These are phyloP conservation scores for Raffaelea ambrosiae DNA, from an alignment of 2,329 filamentous ascomycete species.

Conservation along the genomic window DNA sequence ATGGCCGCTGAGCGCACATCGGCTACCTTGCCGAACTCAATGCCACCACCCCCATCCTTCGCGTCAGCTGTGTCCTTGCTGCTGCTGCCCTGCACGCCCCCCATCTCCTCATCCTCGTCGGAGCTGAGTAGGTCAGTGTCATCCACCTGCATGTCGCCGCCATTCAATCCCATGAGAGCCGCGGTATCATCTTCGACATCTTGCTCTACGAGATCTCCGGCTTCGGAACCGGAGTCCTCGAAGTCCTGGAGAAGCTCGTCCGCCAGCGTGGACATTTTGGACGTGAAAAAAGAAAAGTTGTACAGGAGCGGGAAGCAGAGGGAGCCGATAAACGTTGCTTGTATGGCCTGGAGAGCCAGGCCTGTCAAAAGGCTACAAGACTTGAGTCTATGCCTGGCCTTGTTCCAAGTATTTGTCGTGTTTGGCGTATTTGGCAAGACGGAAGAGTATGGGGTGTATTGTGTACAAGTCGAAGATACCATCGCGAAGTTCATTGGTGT, in stretches of 20 bases:
- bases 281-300: neutral
- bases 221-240: slow-evolving; percentile 75
- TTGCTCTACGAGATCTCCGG: slow-evolving; percentile 51
- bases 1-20: slow-evolving; percentile 73
- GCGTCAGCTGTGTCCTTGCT: slow-evolving; percentile 47
- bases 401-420: too few relatives aligned
- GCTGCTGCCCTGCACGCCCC: slow-evolving; percentile 43
- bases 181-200: slow-evolving; percentile 34
- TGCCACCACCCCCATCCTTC: slow-evolving; percentile 68
- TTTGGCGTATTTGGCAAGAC: too few relatives aligned
- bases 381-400: too few relatives aligned
- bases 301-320: neutral
- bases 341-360: too few relatives aligned
- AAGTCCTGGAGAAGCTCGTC: slow-evolving; percentile 92
- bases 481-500: too few relatives aligned
- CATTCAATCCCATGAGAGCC: slow-evolving; percentile 25
- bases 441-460: too few relatives aligned
- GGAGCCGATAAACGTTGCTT: neutral
- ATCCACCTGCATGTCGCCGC: slow-evolving; percentile 48
- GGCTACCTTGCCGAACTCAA: slow-evolving; percentile 70
- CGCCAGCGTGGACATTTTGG: slow-evolving; percentile 79
- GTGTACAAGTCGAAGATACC: too few relatives aligned
- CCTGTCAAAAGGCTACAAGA: too few relatives aligned
- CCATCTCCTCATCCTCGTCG: slow-evolving; percentile 41
- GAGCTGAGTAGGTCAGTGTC: slow-evolving; percentile 48